Evolutionary conservation across 2,329 filamentous ascomycete species (phyloP), one percentile per base, ranked within the genome.

Genomic region (Phaeosphaeriaceae sp.): DNA sequence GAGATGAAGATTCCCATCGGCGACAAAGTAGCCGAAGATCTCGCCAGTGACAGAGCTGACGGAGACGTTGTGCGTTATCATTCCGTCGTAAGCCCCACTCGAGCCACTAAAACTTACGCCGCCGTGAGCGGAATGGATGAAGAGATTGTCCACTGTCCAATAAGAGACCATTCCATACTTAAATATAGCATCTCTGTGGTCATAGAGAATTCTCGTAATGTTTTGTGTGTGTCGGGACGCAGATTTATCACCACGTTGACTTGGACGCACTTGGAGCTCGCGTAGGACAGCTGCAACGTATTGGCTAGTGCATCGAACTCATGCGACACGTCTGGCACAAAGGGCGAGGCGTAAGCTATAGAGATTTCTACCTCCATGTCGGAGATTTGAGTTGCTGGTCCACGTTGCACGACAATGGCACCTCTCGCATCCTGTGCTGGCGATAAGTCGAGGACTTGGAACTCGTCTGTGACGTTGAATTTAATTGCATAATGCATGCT

Each of bases 51-150:
- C 42, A 7, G 60, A 61, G 48, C 57, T 65, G 10, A 58, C 41
- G 48, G 57, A 58, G 19, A 61, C 46, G 31, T 67, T 63, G 20
- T 67, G 54, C 44, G 54, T 49, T 19, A 62, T 58, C 17, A 66
- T 24, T 21, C 15, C 10, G 31, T 7, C 13, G 6, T 7, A 4
- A 54, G 21, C n/a, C n/a, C n/a, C n/a, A n/a, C n/a, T n/a, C n/a
- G 33, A 13, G 22, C 31, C 31, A 3, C 11, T 11, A 11, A 13
- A 36, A 15, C 13, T 11, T 11, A 36, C 13, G 6, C 13, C 6
- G 31, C 31, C 31, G 7, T 36, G 31, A 3, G 31, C 6, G 31
- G 31, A 36, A 36, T 36, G 31, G 6, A 36, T 3, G 31, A 13
- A 3, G 3, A 36, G 31, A 11, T 11, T 36, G 11, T 36, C 31